A percentile compares a stretch with the other conserved stretches of the same genome.
These are phyloP conservation scores for Monotropa hypopitys DNA, from an alignment of 179 eudicot genomes.

Conservation along the genomic window DNA sequence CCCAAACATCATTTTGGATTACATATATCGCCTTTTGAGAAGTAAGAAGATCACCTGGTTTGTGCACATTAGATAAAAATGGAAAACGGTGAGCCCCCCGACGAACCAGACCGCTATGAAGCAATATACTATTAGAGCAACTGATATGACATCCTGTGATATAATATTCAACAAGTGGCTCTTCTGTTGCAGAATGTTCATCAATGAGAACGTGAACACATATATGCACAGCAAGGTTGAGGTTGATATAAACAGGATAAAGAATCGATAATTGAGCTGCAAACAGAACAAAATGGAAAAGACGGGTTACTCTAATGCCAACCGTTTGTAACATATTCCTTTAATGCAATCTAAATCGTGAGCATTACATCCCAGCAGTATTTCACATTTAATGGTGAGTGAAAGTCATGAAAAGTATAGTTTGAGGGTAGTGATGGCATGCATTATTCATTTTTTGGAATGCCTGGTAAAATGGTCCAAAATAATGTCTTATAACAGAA, in stretches of 20 bases:
- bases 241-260: conserved; percentile 38
- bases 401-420: not conserved
- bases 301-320: not conserved
- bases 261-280: conserved; percentile 53
- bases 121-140: conserved; percentile 30
- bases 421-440: not conserved
- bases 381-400: not conserved
- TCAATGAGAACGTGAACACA: conserved; percentile 38
- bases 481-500: not conserved
- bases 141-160: conserved; percentile 24
- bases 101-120: conserved; percentile 49
- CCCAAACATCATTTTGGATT: not conserved
- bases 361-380: not conserved
- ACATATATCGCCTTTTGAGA: not conserved
- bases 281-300: conserved; percentile 6
- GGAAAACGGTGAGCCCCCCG: conserved; percentile 49
- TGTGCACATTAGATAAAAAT: conserved; percentile 36
- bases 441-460: not conserved
- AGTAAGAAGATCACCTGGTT: conserved; percentile 30
- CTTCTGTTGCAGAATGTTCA: conserved; percentile 19
- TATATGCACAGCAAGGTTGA: conserved; percentile 42
- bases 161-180: conserved; percentile 19
- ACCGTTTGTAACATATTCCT: not conserved
- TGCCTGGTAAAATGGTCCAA: not conserved
- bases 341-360: not conserved